Evolutionary conservation across 2,329 filamentous ascomycete genomes (phyloP).

Genomic region (Pyrenochaeta sp.): DNA sequence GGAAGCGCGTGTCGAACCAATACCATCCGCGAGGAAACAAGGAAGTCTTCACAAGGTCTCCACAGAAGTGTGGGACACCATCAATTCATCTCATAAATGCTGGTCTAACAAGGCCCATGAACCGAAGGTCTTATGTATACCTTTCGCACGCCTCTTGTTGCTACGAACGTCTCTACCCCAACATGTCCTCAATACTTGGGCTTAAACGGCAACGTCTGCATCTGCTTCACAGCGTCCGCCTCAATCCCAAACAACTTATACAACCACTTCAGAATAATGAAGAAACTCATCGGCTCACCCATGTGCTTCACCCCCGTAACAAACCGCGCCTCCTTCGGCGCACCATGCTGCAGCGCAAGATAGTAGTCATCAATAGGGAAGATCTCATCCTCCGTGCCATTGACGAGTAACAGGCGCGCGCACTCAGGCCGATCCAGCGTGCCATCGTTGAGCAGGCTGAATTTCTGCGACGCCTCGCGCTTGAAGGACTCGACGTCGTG

Average conservation of each 20-base stretch:
- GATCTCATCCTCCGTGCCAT: conserved; percentile 67
- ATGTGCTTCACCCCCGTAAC: conserved; percentile 58
- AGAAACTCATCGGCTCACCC: conserved; percentile 61
- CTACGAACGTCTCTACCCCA: background rate
- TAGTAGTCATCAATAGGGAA: conserved; percentile 70
- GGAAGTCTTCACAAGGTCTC: no score
- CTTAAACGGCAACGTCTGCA: conserved; percentile 58
- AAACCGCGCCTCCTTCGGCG: conserved; percentile 62
- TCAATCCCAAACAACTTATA: conserved; percentile 58
- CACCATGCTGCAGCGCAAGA: conserved; percentile 61
- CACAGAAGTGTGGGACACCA: no score
- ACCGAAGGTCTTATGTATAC: no score
- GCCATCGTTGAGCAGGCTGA: conserved; percentile 64
- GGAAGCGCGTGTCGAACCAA: no score
- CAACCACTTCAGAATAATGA: conserved; percentile 59
- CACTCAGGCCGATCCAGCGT: conserved; percentile 62
- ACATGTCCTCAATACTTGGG: conserved; percentile 51
- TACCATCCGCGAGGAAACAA: no score
- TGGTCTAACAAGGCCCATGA: no score
- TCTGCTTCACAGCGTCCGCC: conserved; percentile 52
- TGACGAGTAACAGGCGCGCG: conserved; percentile 62
- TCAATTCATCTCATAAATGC: no score
- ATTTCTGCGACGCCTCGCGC: conserved; percentile 57
- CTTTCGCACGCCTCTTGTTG: no score
- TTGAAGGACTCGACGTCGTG: conserved; percentile 55